A percentile compares a stretch with the other conserved stretches of the same genome.
phyloP scores from a whole-genome alignment of 2,329 filamentous ascomycete genomes.

The Diaporthe citri region DNA sequence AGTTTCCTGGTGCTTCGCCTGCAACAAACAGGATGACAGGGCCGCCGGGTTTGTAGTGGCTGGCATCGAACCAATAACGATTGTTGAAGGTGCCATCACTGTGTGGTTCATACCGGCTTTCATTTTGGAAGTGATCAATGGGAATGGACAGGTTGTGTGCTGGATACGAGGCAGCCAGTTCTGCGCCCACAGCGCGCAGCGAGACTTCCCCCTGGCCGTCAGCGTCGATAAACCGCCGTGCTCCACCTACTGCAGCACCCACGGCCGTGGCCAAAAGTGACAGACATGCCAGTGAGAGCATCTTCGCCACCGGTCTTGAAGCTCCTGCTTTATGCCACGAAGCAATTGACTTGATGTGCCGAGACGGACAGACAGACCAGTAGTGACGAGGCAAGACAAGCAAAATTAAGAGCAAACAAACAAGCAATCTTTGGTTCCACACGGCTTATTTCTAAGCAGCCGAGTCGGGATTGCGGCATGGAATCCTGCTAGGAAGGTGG shows the following conservation, averaged over 20 bases:
- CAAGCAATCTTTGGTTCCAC: neutral
- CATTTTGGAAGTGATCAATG: constrained; percentile 88
- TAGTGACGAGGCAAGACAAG: neutral
- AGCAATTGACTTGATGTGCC: neutral
- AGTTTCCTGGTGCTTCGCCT: constrained; percentile 75
- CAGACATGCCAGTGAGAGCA: neutral
- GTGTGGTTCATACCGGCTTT: constrained; percentile 82
- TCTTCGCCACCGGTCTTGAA: neutral
- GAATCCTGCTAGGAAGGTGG: neutral
- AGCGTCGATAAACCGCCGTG: neutral
- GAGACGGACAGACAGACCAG: neutral
- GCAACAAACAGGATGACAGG: constrained; percentile 82
- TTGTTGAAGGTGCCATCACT: constrained; percentile 74
- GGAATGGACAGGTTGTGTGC: constrained; percentile 60
- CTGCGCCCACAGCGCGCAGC: neutral
- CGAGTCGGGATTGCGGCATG: neutral
- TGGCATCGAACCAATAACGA: constrained; percentile 86
- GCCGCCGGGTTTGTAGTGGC: constrained; percentile 80
- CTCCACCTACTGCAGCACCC: neutral
- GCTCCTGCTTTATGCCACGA: neutral
- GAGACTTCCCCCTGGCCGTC: neutral
- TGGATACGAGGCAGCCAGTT: constrained; percentile 47
- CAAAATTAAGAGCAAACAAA: neutral
- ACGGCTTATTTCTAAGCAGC: neutral
- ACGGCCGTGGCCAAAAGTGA: neutral